Evolutionary conservation across 1,284 basidiomycete species (phyloP).

Genomic region (Megacollybia platyphylla): DNA sequence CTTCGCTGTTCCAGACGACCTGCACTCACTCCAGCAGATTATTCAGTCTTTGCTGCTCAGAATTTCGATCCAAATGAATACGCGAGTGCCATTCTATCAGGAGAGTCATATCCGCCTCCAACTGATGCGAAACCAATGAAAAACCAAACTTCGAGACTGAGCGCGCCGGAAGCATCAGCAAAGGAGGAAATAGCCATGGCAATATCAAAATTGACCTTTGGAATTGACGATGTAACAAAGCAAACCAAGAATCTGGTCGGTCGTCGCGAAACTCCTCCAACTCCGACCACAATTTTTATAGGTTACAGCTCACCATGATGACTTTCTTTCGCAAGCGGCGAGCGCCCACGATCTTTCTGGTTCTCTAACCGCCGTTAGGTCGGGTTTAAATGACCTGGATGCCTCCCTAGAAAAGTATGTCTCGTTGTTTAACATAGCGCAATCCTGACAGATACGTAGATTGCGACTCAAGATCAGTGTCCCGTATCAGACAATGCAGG

Average conservation of each 20-base stretch:
- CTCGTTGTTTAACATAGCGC: slow-evolving; percentile 9
- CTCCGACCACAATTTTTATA: slow-evolving; percentile 13
- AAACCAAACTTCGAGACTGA: slow-evolving; percentile 13
- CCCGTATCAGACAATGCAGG: slow-evolving; percentile 66
- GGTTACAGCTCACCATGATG: slow-evolving; percentile 65
- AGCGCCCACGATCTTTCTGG: slow-evolving; percentile 51
- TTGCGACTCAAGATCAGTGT: slow-evolving; percentile 74
- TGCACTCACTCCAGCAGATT: slow-evolving; percentile 27
- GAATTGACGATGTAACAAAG: slow-evolving; percentile 80
- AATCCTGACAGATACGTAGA: slow-evolving; percentile 21
- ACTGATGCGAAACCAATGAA: slow-evolving; percentile 14
- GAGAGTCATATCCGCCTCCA: slow-evolving; percentile 53
- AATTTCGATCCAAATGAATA: slow-evolving; percentile 82
- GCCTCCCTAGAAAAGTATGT: slow-evolving; percentile 60
- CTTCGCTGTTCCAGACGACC: background rate
- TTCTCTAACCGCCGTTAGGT: slow-evolving; percentile 45
- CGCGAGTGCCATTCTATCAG: slow-evolving; percentile 77
- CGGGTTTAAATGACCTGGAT: slow-evolving; percentile 58
- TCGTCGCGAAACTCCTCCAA: slow-evolving; percentile 7
- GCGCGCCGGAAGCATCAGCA: slow-evolving; percentile 38
- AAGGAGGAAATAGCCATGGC: slow-evolving; percentile 82
- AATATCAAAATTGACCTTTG: slow-evolving; percentile 71
- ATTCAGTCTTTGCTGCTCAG: slow-evolving; percentile 51
- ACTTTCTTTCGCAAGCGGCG: slow-evolving; percentile 60
- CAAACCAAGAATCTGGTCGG: slow-evolving; percentile 76